Evolutionary conservation across 495 filamentous ascomycete species (phyloP).

Genomic region (Aspergillus carlsbadensis): DNA sequence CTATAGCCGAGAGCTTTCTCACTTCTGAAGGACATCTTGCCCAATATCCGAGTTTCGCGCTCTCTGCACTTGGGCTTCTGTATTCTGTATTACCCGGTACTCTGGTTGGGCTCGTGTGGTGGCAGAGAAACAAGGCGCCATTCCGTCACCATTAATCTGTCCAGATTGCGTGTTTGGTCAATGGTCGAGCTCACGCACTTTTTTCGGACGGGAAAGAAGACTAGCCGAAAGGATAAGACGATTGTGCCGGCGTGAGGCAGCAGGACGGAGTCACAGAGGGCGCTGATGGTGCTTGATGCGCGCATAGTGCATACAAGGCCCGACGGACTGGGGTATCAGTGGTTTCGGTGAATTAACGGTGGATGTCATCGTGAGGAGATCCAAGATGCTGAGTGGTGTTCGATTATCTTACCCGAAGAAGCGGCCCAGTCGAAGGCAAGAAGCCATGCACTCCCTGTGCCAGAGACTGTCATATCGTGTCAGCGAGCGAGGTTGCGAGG

Average conservation of each 20-base stretch:
- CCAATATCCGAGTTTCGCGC: slow-evolving; percentile 1
- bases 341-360: slow-evolving; percentile 14
- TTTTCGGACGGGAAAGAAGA: not conserved
- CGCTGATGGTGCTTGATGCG: slow-evolving; percentile 16
- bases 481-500: slow-evolving; percentile 11
- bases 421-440: slow-evolving; percentile 14
- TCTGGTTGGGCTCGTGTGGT: slow-evolving; percentile 19
- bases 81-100: slow-evolving; percentile 22
- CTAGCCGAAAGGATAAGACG: slow-evolving; percentile 20
- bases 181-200: slow-evolving; percentile 11
- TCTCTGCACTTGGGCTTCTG: slow-evolving; percentile 18
- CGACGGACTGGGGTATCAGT: slow-evolving; percentile 13
- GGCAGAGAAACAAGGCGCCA: slow-evolving; percentile 1
- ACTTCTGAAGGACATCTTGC: not conserved
- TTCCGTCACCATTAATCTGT: slow-evolving; percentile 10
- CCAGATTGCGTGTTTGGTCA: slow-evolving; percentile 10
- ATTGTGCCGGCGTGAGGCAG: slow-evolving; percentile 18
- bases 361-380: slow-evolving; percentile 22
- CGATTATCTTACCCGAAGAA: slow-evolving; percentile 14
- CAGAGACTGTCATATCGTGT: slow-evolving; percentile 19
- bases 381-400: slow-evolving; percentile 20
- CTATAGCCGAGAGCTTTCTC: not conserved
- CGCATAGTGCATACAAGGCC: slow-evolving; percentile 20
- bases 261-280: slow-evolving; percentile 10
- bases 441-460: slow-evolving; percentile 9